Percentiles rank a stretch among this genome's conserved stretches.
These are phyloP conservation scores for Dalbergia cultrata DNA, from an alignment of 306 rosid genomes.

Conservation along the genomic window DNA sequence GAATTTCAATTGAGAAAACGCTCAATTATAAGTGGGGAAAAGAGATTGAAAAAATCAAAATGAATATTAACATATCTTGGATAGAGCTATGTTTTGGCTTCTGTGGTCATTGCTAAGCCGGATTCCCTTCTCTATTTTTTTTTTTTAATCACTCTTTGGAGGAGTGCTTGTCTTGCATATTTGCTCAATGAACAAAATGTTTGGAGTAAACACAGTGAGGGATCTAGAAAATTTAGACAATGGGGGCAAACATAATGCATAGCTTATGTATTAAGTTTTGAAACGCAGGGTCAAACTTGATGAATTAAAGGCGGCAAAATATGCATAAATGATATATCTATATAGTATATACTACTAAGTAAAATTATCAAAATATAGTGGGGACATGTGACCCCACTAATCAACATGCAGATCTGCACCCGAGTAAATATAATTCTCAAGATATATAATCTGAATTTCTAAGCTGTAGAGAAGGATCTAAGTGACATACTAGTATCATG, in stretches of 20 bases:
- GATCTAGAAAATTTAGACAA: too few species aligned
- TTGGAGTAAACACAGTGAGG: neutral
- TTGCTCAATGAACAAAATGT: neutral
- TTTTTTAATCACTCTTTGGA: neutral
- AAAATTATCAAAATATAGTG: too few species aligned
- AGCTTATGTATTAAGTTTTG: too few species aligned
- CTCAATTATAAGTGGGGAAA: neutral
- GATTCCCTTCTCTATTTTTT: neutral
- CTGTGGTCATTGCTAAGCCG: neutral
- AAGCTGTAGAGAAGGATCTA: constrained; percentile 33
- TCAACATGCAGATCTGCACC: too few species aligned
- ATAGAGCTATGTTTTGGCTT: neutral
- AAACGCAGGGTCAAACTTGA: too few species aligned
- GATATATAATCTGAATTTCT: neutral
- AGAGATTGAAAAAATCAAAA: neutral
- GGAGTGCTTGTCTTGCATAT: neutral
- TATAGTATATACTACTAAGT: too few species aligned
- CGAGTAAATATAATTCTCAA: neutral
- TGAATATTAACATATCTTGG: constrained; percentile 6
- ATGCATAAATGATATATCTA: too few species aligned
- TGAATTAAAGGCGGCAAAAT: too few species aligned
- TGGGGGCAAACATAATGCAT: too few species aligned
- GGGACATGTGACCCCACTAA: too few species aligned
- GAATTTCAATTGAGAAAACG: neutral
- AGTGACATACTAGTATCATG: constrained; percentile 67